phyloP scores from a whole-genome alignment of 768 basidiomycete genomes.

The Lyophyllum semitale region DNA sequence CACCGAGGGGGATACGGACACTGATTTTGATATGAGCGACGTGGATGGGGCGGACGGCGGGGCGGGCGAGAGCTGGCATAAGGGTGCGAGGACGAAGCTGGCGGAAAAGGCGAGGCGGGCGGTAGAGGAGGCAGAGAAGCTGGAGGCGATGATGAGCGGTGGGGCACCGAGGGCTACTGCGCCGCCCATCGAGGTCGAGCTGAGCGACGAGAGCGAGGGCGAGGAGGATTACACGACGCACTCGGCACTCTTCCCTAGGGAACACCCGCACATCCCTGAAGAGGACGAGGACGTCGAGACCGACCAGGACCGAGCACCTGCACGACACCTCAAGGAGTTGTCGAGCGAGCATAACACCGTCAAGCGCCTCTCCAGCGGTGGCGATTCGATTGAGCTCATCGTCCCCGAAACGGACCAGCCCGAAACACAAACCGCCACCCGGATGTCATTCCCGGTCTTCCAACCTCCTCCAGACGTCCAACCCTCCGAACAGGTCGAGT shows the following conservation, averaged over 20 bases:
- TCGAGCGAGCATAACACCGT: conserved; percentile 4
- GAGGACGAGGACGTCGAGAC: conserved; percentile 62
- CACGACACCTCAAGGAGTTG: neutral
- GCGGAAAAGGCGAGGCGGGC: conserved; percentile 70
- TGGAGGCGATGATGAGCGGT: conserved; percentile 41
- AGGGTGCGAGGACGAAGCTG: conserved; percentile 61
- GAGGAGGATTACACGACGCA: conserved; percentile 48
- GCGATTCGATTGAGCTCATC: conserved; percentile 19
- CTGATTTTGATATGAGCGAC: conserved; percentile 50
- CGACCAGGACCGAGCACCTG: conserved; percentile 21
- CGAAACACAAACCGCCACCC: conserved; percentile 38
- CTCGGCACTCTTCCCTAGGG: conserved; percentile 38
- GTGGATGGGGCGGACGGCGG: conserved; percentile 41
- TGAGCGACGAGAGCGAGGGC: conserved; percentile 81
- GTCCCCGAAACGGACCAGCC: conserved; percentile 30
- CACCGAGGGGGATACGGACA: conserved; percentile 59
- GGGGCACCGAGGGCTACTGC: conserved; percentile 28
- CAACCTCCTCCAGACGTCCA: conserved; percentile 19
- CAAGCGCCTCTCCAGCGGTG: conserved; percentile 2
- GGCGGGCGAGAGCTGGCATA: conserved; percentile 60
- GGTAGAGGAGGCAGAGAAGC: conserved; percentile 56
- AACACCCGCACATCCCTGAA: conserved; percentile 67
- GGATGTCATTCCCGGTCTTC: conserved; percentile 29
- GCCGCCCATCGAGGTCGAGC: conserved; percentile 73
- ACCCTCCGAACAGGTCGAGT: conserved; percentile 28